A percentile compares a stretch with the other conserved stretches of the same genome.
Conservation (phyloP, 192 early-diverging fungal species). For the Ambispora gerdemannii region DNA sequence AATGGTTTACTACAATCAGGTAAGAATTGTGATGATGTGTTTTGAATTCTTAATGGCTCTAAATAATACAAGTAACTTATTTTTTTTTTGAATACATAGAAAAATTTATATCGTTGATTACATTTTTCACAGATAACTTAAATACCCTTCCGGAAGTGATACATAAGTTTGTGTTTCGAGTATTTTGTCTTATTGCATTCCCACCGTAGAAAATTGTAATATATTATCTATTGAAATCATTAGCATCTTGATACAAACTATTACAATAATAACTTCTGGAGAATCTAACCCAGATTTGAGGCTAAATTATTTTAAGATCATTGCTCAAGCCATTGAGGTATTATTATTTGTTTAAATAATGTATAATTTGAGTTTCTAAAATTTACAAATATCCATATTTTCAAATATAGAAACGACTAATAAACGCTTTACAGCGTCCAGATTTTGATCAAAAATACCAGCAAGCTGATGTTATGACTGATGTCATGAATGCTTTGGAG, state of each 20-base stretch:
- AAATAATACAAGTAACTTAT: slow-evolving; percentile 6
- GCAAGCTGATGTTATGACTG: slow-evolving; percentile 45
- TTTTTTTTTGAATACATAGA: slow-evolving; percentile 34
- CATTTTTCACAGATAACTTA: slow-evolving; percentile 57
- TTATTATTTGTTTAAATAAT: background rate
- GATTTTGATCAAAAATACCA: slow-evolving; percentile 60
- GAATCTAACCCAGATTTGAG: slow-evolving; percentile 45
- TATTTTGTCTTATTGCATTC: background rate
- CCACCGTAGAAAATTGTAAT: too few species aligned
- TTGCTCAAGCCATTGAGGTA: slow-evolving; percentile 57
- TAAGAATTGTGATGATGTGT: slow-evolving; percentile 23
- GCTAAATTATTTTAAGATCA: slow-evolving; percentile 55
- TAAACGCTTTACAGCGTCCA: slow-evolving; percentile 53
- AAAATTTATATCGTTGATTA: slow-evolving; percentile 55
- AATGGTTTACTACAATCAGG: slow-evolving; percentile 52
- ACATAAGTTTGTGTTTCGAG: slow-evolving; percentile 50
- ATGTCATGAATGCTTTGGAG: slow-evolving; percentile 66
- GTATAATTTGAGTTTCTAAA: background rate
- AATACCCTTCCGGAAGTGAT: slow-evolving; percentile 55
- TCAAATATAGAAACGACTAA: slow-evolving; percentile 46
- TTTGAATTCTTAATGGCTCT: slow-evolving; percentile 15
- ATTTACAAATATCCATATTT: background rate
- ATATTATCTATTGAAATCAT: too few species aligned
- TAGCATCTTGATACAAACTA: slow-evolving; percentile 62
- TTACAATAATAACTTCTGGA: slow-evolving; percentile 59